These are phyloP conservation scores for Botrytis squamosa DNA, from an alignment of 2,329 filamentous ascomycete genomes.

Conservation along the genomic window DNA sequence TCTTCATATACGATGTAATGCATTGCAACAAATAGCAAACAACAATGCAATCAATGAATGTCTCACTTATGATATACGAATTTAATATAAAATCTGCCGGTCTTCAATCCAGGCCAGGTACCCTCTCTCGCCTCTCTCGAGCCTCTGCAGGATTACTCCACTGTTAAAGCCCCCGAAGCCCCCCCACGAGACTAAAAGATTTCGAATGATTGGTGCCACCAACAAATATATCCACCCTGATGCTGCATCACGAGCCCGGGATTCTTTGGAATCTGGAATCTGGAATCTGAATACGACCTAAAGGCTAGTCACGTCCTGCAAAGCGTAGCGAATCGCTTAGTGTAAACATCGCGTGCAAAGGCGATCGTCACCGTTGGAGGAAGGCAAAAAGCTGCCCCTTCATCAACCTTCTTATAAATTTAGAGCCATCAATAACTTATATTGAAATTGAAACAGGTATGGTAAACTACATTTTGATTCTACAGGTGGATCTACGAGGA, in stretches of 20 bases:
- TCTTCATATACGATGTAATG: not conserved
- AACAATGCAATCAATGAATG: not conserved
- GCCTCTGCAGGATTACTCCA: not conserved
- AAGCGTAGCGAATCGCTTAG: not conserved
- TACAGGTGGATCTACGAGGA: constrained; percentile 32
- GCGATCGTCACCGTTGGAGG: not conserved
- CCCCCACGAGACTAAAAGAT: not conserved
- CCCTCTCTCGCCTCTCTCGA: not conserved
- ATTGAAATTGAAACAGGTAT: constrained; percentile 7
- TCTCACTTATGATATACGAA: not conserved
- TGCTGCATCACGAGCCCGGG: not conserved
- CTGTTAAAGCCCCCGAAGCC: not conserved
- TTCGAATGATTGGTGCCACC: constrained; percentile 14
- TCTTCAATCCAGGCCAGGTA: not conserved
- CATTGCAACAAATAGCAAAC: not conserved
- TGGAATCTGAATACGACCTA: not conserved
- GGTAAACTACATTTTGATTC: constrained; percentile 29
- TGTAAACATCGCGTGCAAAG: not conserved
- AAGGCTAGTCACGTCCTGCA: not conserved
- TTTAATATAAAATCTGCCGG: constrained; percentile 1
- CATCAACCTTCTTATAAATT: not conserved
- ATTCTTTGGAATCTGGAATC: not conserved
- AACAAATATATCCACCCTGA: not conserved
- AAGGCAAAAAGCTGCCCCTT: not conserved
- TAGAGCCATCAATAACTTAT: not conserved